phyloP scores from a whole-genome alignment of 1,284 basidiomycete species.

The Cystobasidium pallidum region DNA sequence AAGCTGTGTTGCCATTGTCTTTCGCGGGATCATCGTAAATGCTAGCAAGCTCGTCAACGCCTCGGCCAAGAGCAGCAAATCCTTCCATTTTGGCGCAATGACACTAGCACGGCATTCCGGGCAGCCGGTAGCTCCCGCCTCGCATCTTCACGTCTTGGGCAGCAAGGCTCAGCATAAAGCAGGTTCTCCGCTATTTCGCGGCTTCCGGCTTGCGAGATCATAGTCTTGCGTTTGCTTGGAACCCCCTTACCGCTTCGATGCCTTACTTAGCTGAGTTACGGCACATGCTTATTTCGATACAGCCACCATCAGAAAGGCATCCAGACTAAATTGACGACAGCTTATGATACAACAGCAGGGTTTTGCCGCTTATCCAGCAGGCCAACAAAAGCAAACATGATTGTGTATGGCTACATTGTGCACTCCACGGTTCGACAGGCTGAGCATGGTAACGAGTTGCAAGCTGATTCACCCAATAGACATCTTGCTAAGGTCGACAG shows the following conservation, averaged over 20 bases:
- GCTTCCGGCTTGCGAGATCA: constrained; percentile 37
- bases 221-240: constrained; percentile 20
- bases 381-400: not conserved
- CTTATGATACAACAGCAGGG: not conserved
- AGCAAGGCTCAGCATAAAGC: constrained; percentile 6
- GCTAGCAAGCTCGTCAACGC: constrained; percentile 18
- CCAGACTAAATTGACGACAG: constrained; percentile 25
- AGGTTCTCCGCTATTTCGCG: constrained; percentile 18
- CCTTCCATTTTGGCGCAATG: no score
- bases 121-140: constrained; percentile 39
- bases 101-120: no score
- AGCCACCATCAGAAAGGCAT: no score
- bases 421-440: not conserved
- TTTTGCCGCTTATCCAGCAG: not conserved
- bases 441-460: not conserved
- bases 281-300: no score
- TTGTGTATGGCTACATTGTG: not conserved
- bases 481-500: constrained; percentile 42
- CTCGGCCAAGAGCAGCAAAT: constrained; percentile 23
- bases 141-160: constrained; percentile 16
- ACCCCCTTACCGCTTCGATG: no score
- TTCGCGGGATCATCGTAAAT: constrained; percentile 37
- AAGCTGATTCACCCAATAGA: constrained; percentile 18
- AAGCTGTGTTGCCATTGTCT: not conserved
- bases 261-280: no score